Evolutionary conservation across 257 asterid genomes (phyloP).

Genomic region (Solanum appendiculatum): DNA sequence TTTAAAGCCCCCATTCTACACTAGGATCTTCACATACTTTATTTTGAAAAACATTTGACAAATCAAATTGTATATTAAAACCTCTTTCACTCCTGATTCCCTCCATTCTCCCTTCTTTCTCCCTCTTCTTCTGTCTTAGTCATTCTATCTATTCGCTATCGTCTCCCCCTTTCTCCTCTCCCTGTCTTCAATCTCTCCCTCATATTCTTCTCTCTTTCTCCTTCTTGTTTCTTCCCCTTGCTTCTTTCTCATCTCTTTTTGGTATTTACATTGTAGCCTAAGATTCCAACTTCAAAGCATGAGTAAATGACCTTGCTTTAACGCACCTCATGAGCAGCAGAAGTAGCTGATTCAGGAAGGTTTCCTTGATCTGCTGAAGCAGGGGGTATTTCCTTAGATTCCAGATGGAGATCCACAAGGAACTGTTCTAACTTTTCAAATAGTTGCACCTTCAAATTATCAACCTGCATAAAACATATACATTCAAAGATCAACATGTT

Average conservation of each 20-base stretch:
- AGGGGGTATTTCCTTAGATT: slow-evolving; percentile 41
- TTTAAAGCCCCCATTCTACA: neutral
- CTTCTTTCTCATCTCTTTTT: neutral
- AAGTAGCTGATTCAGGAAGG: slow-evolving; percentile 24
- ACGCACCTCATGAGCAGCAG: slow-evolving; percentile 66
- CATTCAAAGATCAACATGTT: neutral
- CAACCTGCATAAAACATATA: slow-evolving; percentile 52
- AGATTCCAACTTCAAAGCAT: neutral
- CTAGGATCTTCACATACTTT: neutral
- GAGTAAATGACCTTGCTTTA: slow-evolving; percentile 7
- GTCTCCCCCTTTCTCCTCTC: neutral
- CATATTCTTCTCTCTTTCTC: neutral
- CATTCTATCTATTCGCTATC: neutral
- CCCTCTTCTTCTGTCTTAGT: neutral
- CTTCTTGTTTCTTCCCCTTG: neutral
- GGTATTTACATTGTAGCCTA: neutral
- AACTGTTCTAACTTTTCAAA: slow-evolving; percentile 90
- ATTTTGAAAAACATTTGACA: neutral
- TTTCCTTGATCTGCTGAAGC: slow-evolving; percentile 34
- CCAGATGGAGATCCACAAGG: slow-evolving; percentile 78
- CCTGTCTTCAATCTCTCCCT: neutral
- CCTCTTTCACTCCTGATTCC: neutral
- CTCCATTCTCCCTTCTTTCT: neutral
- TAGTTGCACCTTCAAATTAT: slow-evolving; percentile 76
- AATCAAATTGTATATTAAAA: neutral